Conservation (phyloP, 1,284 basidiomycete genomes). For the Melampsora larici-populina region DNA sequence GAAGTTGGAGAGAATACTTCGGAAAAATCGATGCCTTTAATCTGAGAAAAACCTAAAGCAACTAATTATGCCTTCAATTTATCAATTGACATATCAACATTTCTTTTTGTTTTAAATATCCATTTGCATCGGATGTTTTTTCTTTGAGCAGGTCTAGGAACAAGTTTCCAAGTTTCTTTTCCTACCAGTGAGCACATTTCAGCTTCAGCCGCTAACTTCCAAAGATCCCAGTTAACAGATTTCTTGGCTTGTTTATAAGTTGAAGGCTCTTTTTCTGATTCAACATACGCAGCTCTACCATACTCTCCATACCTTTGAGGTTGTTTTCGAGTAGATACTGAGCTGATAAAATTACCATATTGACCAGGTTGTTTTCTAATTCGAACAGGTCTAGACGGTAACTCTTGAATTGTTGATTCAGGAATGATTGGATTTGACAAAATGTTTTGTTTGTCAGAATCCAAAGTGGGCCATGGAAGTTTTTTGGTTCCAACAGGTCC, state of each 20-base stretch:
- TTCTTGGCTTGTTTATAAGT: too few species aligned
- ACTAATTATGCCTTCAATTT: too few species aligned
- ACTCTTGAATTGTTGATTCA: too few species aligned
- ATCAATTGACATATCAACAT: too few species aligned
- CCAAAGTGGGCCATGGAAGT: not conserved
- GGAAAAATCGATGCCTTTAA: too few species aligned
- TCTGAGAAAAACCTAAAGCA: too few species aligned
- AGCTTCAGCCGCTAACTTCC: not conserved
- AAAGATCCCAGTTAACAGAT: too few species aligned
- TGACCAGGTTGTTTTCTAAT: not conserved
- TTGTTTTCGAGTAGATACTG: too few species aligned
- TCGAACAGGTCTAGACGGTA: too few species aligned
- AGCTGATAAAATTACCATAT: too few species aligned
- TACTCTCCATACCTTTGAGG: not conserved
- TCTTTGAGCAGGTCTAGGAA: not conserved
- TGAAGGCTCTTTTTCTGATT: not conserved
- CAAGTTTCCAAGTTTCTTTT: too few species aligned
- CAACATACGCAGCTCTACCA: not conserved
- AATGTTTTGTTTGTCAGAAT: not conserved
- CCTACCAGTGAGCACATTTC: not conserved
- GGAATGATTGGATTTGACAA: not conserved
- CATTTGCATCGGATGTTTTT: not conserved
- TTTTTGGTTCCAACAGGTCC: not conserved
- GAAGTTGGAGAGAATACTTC: constrained; percentile 3
- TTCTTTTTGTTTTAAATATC: too few species aligned